Conservation (phyloP, 2,329 filamentous ascomycete species). For the Arthrinium puccinioides region DNA sequence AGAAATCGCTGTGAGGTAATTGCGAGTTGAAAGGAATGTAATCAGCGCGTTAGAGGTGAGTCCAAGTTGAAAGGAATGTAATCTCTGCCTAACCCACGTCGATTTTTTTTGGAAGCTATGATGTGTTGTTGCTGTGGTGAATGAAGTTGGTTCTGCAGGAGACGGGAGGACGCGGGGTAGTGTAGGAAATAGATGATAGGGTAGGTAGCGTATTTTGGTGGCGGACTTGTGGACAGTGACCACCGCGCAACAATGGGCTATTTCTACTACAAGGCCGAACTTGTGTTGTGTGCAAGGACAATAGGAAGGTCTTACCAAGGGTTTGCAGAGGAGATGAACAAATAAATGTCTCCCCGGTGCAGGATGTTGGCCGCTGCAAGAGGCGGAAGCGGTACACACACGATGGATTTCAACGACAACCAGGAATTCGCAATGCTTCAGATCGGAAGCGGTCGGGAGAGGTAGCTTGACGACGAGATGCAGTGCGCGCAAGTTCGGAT, state of each 20-base stretch:
- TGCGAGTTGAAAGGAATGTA: too few species aligned
- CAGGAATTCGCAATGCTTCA: slow-evolving; percentile 11
- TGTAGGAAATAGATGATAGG: background rate
- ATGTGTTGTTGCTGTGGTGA: slow-evolving; percentile 7
- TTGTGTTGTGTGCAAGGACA: background rate
- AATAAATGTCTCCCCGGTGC: slow-evolving; percentile 85
- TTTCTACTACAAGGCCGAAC: background rate
- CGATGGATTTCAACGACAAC: slow-evolving; percentile 11
- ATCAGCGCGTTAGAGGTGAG: too few species aligned
- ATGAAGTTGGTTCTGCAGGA: slow-evolving; percentile 23
- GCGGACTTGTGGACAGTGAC: too few species aligned
- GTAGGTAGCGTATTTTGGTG: background rate
- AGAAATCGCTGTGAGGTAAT: too few species aligned
- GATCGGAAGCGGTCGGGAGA: slow-evolving; percentile 4
- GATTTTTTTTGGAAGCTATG: too few species aligned
- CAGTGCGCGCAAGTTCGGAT: slow-evolving; percentile 16
- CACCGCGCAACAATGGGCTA: background rate
- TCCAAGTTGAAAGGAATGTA: too few species aligned
- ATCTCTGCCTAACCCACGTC: too few species aligned
- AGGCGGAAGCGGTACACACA: slow-evolving; percentile 17
- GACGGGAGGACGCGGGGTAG: background rate
- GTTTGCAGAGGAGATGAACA: slow-evolving; percentile 91
- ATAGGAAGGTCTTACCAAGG: slow-evolving; percentile 45
- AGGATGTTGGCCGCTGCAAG: slow-evolving; percentile 15
- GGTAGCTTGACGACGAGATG: slow-evolving; percentile 9